Evolutionary conservation across 2,329 filamentous ascomycete genomes (phyloP).

Genomic region (Colletotrichum sidae): DNA sequence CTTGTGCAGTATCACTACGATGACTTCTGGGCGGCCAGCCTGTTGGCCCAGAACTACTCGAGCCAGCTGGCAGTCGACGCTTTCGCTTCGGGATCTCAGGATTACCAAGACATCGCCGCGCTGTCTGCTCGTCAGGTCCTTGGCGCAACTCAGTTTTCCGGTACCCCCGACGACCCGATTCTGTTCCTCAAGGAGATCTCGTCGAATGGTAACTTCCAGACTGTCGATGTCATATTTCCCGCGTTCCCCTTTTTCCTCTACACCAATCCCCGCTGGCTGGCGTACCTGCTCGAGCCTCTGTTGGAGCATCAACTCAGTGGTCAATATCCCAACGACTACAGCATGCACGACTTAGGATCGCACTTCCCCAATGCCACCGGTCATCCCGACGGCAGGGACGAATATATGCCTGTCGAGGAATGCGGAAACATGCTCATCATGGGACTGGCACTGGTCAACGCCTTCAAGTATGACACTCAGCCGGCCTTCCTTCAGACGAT

Average conservation of each 20-base stretch:
- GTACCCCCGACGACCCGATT: slow-evolving; percentile 77
- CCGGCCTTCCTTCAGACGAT: slow-evolving; percentile 70
- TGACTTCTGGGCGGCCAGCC: slow-evolving; percentile 74
- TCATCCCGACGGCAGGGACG: slow-evolving; percentile 75
- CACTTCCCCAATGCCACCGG: slow-evolving; percentile 84
- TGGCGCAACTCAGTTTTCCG: slow-evolving; percentile 81
- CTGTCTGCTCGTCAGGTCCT: slow-evolving; percentile 84
- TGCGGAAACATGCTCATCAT: slow-evolving; percentile 83
- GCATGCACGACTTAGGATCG: slow-evolving; percentile 80
- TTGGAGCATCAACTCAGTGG: slow-evolving; percentile 85
- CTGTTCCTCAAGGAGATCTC: slow-evolving; percentile 89
- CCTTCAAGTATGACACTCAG: slow-evolving; percentile 71
- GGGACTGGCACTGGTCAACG: slow-evolving; percentile 81
- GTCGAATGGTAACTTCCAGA: slow-evolving; percentile 86
- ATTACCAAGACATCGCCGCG: slow-evolving; percentile 82
- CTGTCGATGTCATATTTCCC: slow-evolving; percentile 89
- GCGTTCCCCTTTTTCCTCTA: slow-evolving; percentile 89
- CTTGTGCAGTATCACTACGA: slow-evolving; percentile 81
- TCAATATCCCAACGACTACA: slow-evolving; percentile 85
- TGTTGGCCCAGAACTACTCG: slow-evolving; percentile 79
- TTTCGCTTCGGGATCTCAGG: slow-evolving; percentile 77
- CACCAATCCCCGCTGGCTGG: slow-evolving; percentile 84
- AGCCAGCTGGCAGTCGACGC: slow-evolving; percentile 77
- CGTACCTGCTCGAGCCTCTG: slow-evolving; percentile 82
- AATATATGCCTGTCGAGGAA: slow-evolving; percentile 82